These are phyloP conservation scores for Maudiozyma humilis DNA, from an alignment of 1,139 yeast genomes.

Conservation along the genomic window DNA sequence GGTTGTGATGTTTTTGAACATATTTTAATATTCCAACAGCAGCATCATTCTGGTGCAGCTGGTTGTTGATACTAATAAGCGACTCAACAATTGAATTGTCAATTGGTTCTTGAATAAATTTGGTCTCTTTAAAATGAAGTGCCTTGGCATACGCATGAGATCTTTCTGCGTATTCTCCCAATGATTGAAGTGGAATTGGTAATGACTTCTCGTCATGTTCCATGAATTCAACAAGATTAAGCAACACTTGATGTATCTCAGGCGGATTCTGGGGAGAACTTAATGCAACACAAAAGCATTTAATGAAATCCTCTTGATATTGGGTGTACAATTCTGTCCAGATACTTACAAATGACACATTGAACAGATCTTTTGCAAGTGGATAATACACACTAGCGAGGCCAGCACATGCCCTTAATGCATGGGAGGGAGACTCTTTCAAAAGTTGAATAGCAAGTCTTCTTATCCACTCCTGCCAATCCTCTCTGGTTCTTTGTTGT, in stretches of 20 bases:
- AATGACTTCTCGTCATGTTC: constrained; percentile 95
- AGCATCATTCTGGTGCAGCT: constrained; percentile 92
- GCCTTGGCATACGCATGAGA: constrained; percentile 98
- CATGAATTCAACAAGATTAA: constrained; percentile 92
- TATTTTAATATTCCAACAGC: constrained; percentile 94
- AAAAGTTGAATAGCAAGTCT: constrained; percentile 76
- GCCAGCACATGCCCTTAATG: constrained; percentile 87
- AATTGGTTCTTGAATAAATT: constrained; percentile 80
- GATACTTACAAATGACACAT: constrained; percentile 90
- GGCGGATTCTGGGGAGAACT: constrained; percentile 93
- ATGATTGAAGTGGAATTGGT: constrained; percentile 80
- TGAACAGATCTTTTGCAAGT: constrained; percentile 82
- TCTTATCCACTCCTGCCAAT: constrained; percentile 97
- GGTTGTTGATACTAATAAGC: constrained; percentile 85
- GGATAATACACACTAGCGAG: constrained; percentile 86
- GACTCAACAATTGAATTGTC: constrained; percentile 90
- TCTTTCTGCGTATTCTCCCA: constrained; percentile 89
- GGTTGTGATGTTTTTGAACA: constrained; percentile 88
- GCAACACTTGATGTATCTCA: constrained; percentile 81
- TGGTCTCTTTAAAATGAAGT: constrained; percentile 88
- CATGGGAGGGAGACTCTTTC: constrained; percentile 92
- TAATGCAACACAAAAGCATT: constrained; percentile 77
- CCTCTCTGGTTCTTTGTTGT: constrained; percentile 84
- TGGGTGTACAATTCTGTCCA: constrained; percentile 92
- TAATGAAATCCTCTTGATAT: constrained; percentile 85